Percentiles rank a stretch among this genome's conserved stretches.
Evolutionary conservation across 2,329 filamentous ascomycete genomes (phyloP).

Genomic region (Penicillium polonicum): DNA sequence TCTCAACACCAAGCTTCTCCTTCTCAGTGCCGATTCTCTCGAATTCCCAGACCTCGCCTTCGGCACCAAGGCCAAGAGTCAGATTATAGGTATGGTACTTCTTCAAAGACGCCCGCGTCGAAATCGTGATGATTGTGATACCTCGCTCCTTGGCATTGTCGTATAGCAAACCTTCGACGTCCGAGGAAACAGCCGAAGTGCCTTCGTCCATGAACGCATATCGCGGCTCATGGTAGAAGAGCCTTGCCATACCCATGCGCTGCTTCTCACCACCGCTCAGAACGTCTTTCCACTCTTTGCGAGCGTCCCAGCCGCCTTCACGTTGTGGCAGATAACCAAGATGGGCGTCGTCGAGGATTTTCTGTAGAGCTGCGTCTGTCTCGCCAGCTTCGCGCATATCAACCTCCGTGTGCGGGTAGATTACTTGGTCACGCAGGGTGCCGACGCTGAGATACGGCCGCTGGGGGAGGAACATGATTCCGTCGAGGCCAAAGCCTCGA

Average conservation of each 20-base stretch:
- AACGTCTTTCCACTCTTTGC: slow-evolving; percentile 98
- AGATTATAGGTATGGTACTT: slow-evolving; percentile 94
- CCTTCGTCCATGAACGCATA: slow-evolving; percentile 96
- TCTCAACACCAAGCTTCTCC: slow-evolving; percentile 91
- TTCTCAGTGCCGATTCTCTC: slow-evolving; percentile 89
- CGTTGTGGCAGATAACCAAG: slow-evolving; percentile 87
- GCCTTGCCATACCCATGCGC: slow-evolving; percentile 81
- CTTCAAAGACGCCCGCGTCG: slow-evolving; percentile 88
- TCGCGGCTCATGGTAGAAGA: slow-evolving; percentile 91
- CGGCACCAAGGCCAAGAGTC: slow-evolving; percentile 74
- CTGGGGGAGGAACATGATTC: slow-evolving; percentile 98
- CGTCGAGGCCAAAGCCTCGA: slow-evolving; percentile 75
- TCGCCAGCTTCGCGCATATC: slow-evolving; percentile 85
- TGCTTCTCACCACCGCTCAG: slow-evolving; percentile 98
- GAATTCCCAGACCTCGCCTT: slow-evolving; percentile 86
- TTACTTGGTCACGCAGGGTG: slow-evolving; percentile 92
- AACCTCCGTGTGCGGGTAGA: slow-evolving; percentile 91
- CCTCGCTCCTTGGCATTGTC: slow-evolving; percentile 89
- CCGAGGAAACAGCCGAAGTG: slow-evolving; percentile 87
- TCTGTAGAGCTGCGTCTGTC: slow-evolving; percentile 73
- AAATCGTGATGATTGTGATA: slow-evolving; percentile 94
- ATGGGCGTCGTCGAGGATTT: slow-evolving; percentile 76
- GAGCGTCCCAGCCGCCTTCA: slow-evolving; percentile 93
- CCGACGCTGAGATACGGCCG: slow-evolving; percentile 88
- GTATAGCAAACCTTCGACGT: slow-evolving; percentile 91